Evolutionary conservation across 108 stramenopile genomes (phyloP), one percentile per base, ranked within the genome.

Genomic region (Conticribra guillardii): DNA sequence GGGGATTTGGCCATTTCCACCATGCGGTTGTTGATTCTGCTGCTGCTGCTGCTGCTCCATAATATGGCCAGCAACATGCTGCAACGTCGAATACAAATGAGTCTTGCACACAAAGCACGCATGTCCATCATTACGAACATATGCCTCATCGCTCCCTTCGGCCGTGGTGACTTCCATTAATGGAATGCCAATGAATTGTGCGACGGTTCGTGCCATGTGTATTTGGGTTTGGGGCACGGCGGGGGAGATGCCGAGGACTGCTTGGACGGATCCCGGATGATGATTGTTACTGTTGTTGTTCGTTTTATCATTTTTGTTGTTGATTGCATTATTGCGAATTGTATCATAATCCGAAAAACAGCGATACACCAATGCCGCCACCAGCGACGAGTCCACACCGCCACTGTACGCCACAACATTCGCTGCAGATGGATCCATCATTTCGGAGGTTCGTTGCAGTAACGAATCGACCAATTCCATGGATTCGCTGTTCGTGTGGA

Each of bases 91-190:
- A 70, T 98, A 98, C 4, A 98, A 80, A 79, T 96, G 95, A 0
- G 94, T 96, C 74, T 98, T 96, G 82, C 97, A 98, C n/a, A 92
- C 95, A 57, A 89, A 91, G 69, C 97, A 98, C 48, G 94, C 92
- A 54, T 89, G 73, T 21, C 97, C 97, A 64, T 74, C 80, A 81
- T 98, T 98, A 32, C 67, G 70, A 15, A 91, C 65, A 77, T 98
- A 98, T 8, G 80, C 80, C 2, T 81, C 84, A 60, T 95, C 92
- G 22, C 17, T 69, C 3, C 95, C 95, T 78, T 98, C 97, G 0
- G 60, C 57, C 0, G 97, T 98, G 0, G 37, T 33, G 17, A 96
- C 74, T 59, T 88, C 82, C 30, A 54, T 65, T 14, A 97, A 58
- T 2, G 58, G 66, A 16, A 96, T 84, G 4, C 91, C 93, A 49